Conservation (phyloP, 495 filamentous ascomycete species). For the Chlorociboria aeruginascens region DNA sequence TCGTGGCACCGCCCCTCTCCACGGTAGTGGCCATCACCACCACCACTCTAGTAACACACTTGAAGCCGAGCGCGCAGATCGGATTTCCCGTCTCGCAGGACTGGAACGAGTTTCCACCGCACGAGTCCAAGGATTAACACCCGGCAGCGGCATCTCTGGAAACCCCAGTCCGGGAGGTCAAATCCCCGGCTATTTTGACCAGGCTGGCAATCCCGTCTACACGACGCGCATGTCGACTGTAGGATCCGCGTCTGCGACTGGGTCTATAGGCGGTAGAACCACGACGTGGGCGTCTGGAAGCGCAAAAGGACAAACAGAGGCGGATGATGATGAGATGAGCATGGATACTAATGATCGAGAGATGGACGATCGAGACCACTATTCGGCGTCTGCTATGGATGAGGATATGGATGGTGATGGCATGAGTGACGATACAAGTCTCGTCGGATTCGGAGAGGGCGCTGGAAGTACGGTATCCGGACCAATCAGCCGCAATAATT, state of each 20-base stretch:
- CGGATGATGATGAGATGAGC: slow-evolving; percentile 41
- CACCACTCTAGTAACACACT: slow-evolving; percentile 54
- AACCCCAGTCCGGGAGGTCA: slow-evolving; percentile 29
- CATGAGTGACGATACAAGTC: slow-evolving; percentile 69
- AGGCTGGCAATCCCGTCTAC: slow-evolving; percentile 41
- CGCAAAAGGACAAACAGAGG: slow-evolving; percentile 33
- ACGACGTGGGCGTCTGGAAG: slow-evolving; percentile 58
- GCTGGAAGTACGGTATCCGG: slow-evolving; percentile 68
- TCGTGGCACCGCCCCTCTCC: slow-evolving; percentile 51
- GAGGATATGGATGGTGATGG: slow-evolving; percentile 56
- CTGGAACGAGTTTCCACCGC: slow-evolving; percentile 66
- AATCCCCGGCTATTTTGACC: slow-evolving; percentile 55
- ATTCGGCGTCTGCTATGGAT: slow-evolving; percentile 33
- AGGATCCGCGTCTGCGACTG: slow-evolving; percentile 69
- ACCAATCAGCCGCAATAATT: slow-evolving; percentile 33
- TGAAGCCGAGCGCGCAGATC: slow-evolving; percentile 85
- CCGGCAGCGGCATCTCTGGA: slow-evolving; percentile 17
- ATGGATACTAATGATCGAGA: slow-evolving; percentile 31
- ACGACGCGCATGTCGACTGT: slow-evolving; percentile 68
- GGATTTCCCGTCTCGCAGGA: slow-evolving; percentile 81
- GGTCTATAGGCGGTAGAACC: slow-evolving; percentile 51
- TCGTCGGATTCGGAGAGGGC: slow-evolving; percentile 82
- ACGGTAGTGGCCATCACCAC: slow-evolving; percentile 44
- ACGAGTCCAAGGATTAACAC: slow-evolving; percentile 31
- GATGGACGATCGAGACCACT: slow-evolving; percentile 32